Percentiles rank a stretch among this genome's conserved stretches.
Conservation (phyloP, 2,329 filamentous ascomycete species). For the Colletotrichum sp. region DNA sequence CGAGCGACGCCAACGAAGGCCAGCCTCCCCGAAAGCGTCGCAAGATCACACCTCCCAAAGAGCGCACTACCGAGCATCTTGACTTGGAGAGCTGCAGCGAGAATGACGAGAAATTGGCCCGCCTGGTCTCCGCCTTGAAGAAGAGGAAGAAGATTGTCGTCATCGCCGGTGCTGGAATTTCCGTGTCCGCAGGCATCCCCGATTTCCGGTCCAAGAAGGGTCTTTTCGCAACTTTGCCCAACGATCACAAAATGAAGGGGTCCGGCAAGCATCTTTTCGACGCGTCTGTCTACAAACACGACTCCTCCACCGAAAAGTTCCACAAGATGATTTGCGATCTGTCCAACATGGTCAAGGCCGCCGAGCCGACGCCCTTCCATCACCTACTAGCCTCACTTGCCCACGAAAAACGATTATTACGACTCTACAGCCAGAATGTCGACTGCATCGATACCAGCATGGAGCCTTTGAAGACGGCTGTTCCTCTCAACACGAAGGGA, state of each 20-base stretch:
- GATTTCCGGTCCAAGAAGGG: constrained; percentile 94
- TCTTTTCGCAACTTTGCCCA: constrained; percentile 84
- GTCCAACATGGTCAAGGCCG: constrained; percentile 76
- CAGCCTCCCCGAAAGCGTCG: constrained; percentile 78
- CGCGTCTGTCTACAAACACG: constrained; percentile 95
- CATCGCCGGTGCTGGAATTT: constrained; percentile 95
- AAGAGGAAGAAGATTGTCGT: constrained; percentile 97
- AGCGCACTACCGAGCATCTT: constrained; percentile 82
- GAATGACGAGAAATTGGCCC: constrained; percentile 64
- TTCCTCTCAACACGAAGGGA: constrained; percentile 81
- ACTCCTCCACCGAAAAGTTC: constrained; percentile 86
- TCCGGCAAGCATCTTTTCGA: constrained; percentile 97
- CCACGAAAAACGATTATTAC: constrained; percentile 82
- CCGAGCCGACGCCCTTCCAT: constrained; percentile 87
- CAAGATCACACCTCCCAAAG: constrained; percentile 62
- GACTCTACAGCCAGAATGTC: constrained; percentile 96
- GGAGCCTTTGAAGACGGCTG: constrained; percentile 76
- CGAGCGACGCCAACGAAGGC: constrained; percentile 66
- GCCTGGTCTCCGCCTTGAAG: constrained; percentile 75
- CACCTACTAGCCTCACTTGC: constrained; percentile 91
- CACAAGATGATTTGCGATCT: constrained; percentile 95
- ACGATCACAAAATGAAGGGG: constrained; percentile 87
- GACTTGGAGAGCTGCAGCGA: constrained; percentile 63
- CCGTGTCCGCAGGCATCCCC: constrained; percentile 93
- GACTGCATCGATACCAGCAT: constrained; percentile 92